A percentile compares a stretch with the other conserved stretches of the same genome.
These are phyloP conservation scores for Stagonosporopsis tanaceti DNA, from an alignment of 2,329 filamentous ascomycete genomes.

Conservation along the genomic window DNA sequence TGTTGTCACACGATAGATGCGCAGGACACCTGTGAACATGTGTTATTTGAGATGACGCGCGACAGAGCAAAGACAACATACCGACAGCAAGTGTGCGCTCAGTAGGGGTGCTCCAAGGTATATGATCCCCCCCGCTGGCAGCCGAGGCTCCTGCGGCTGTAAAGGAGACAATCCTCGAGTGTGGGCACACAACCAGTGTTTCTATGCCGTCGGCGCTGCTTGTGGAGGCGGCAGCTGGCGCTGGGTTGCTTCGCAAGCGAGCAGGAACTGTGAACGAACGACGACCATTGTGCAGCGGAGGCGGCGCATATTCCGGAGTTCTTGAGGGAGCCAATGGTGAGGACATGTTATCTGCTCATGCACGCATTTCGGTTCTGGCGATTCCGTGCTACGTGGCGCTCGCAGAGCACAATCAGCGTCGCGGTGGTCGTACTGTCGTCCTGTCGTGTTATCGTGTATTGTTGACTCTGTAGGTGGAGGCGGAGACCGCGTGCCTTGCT, in stretches of 20 bases:
- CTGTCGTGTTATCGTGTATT: conserved; percentile 8
- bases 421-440: conserved; percentile 8
- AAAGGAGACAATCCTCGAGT: conserved; percentile 75
- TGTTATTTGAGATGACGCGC: conserved; percentile 14
- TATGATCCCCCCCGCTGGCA: conserved; percentile 59
- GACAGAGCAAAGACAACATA: conserved; percentile 49
- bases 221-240: conserved; percentile 43
- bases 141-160: conserved; percentile 46
- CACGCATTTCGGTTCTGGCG: conserved; percentile 30
- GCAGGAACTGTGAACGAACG: conserved; percentile 60
- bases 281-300: conserved; percentile 35
- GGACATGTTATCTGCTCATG: conserved; percentile 44
- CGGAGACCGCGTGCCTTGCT: conserved; percentile 17
- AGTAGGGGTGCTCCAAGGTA: conserved; percentile 77
- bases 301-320: conserved; percentile 38
- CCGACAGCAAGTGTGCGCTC: conserved; percentile 83
- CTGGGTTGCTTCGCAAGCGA: conserved; percentile 45
- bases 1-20: conserved; percentile 85
- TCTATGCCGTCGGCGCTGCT: conserved; percentile 62
- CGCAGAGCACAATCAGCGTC: not conserved
- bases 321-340: conserved; percentile 36
- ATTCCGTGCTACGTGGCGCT: conserved; percentile 13
- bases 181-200: conserved; percentile 77
- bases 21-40: conserved; percentile 67
- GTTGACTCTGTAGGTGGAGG: conserved; percentile 10